Percentiles rank a stretch among this genome's conserved stretches.
Evolutionary conservation across 305 asterid genomes (phyloP).

Genomic region (Rubia peregrina): DNA sequence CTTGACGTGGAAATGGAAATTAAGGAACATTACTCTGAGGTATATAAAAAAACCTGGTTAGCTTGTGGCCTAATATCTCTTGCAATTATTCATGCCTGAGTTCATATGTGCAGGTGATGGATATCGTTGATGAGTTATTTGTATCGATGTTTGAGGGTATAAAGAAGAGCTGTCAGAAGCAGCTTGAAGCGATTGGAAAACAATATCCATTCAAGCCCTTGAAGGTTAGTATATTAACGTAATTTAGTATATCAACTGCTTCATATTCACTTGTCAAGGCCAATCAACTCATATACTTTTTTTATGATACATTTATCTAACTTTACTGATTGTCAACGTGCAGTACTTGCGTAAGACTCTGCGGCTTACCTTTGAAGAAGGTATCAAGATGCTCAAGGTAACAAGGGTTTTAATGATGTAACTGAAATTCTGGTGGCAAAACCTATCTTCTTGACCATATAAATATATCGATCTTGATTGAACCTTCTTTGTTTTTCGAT

Average conservation of each 20-base stretch:
- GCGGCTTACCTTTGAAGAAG: slow-evolving; percentile 80
- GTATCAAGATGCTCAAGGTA: slow-evolving; percentile 87
- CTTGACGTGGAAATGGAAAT: slow-evolving; percentile 95
- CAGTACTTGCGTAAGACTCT: slow-evolving; percentile 73
- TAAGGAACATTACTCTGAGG: slow-evolving; percentile 85
- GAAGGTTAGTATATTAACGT: slow-evolving; percentile 39
- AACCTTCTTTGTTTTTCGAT: background rate
- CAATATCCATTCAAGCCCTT: slow-evolving; percentile 80
- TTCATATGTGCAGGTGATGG: slow-evolving; percentile 65
- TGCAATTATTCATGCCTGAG: slow-evolving; percentile 7
- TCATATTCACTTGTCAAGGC: background rate
- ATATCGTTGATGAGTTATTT: slow-evolving; percentile 64
- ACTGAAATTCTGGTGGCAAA: background rate
- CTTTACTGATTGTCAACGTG: slow-evolving; percentile 20
- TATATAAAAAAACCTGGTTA: slow-evolving; percentile 13
- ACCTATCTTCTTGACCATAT: background rate
- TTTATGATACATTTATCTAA: background rate
- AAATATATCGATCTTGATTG: background rate
- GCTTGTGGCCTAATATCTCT: slow-evolving; percentile 5
- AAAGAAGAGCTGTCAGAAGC: slow-evolving; percentile 52
- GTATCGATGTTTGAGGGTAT: slow-evolving; percentile 62
- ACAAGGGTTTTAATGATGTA: slow-evolving; percentile 1
- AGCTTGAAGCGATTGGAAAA: slow-evolving; percentile 62
- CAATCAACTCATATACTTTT: background rate
- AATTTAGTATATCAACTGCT: background rate